A percentile compares a stretch with the other conserved stretches of the same genome.
phyloP scores from a whole-genome alignment of 176 grass and related monocot genomes.

The Cenchrus purpureus region DNA sequence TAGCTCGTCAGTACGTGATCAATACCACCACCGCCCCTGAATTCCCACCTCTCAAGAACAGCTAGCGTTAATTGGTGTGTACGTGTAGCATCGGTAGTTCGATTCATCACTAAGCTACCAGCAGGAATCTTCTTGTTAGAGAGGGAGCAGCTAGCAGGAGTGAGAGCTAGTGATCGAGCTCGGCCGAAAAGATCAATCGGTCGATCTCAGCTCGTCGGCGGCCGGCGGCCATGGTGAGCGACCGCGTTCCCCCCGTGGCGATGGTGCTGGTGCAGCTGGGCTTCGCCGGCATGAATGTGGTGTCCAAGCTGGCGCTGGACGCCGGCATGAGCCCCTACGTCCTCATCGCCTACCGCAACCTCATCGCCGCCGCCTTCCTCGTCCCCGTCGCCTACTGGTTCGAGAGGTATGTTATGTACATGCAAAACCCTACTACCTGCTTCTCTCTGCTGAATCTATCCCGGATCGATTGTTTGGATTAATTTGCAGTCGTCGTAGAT shows the following conservation, averaged over 20 bases:
- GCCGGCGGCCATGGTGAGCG: constrained; percentile 44
- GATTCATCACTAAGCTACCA: background rate
- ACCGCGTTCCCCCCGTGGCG: constrained; percentile 52
- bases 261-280: constrained; percentile 88
- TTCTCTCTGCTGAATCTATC: background rate
- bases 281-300: constrained; percentile 80
- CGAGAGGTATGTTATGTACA: constrained; percentile 53
- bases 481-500: no score
- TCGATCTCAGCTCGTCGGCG: no score
- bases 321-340: constrained; percentile 93
- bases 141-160: background rate
- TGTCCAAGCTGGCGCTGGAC: constrained; percentile 93
- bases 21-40: constrained; percentile 16
- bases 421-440: no score
- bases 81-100: background rate
- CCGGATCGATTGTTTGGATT: background rate
- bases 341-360: constrained; percentile 89
- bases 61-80: background rate
- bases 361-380: constrained; percentile 76
- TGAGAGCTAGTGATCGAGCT: no score
- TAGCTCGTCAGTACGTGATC: constrained; percentile 20
- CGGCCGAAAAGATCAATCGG: no score
- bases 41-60: constrained; percentile 5
- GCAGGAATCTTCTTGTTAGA: background rate
- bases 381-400: constrained; percentile 57